A percentile compares a stretch with the other conserved stretches of the same genome.
These are phyloP conservation scores for Thraustotheca clavata DNA, from an alignment of 352 stramenopile species.

Conservation along the genomic window DNA sequence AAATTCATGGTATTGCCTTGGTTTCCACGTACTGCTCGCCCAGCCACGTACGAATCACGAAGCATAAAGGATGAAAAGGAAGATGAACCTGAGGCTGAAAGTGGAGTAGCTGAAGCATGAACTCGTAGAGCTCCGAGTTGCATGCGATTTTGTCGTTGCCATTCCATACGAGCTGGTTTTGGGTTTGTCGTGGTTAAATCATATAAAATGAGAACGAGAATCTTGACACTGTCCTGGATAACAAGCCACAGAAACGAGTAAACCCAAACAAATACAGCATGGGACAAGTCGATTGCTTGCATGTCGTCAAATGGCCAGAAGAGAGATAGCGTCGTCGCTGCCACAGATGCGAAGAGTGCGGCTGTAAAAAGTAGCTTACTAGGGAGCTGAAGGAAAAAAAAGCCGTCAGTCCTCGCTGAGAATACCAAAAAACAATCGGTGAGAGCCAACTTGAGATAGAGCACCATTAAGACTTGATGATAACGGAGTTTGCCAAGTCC, in stretches of 20 bases:
- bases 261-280: constrained; percentile 79
- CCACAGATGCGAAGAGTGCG: constrained; percentile 59
- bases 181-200: constrained; percentile 47
- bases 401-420: constrained; percentile 66
- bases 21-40: constrained; percentile 39
- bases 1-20: constrained; percentile 46
- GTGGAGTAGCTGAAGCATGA: not conserved
- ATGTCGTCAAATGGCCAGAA: constrained; percentile 80
- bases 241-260: constrained; percentile 86
- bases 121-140: constrained; percentile 40
- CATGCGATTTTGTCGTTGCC: constrained; percentile 69
- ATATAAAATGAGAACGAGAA: constrained; percentile 43
- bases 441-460: constrained; percentile 93
- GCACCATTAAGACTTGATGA: constrained; percentile 85
- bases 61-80: constrained; percentile 50
- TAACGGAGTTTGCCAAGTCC: constrained; percentile 69
- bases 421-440: constrained; percentile 92
- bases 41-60: constrained; percentile 68
- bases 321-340: constrained; percentile 77
- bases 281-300: constrained; percentile 60
- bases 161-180: constrained; percentile 50
- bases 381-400: constrained; percentile 75
- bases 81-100: constrained; percentile 22
- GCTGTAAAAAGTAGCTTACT: constrained; percentile 61
- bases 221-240: constrained; percentile 76